These are phyloP conservation scores for Pestalotiopsis fici DNA, from an alignment of 2,329 filamentous ascomycete species.

Conservation along the genomic window DNA sequence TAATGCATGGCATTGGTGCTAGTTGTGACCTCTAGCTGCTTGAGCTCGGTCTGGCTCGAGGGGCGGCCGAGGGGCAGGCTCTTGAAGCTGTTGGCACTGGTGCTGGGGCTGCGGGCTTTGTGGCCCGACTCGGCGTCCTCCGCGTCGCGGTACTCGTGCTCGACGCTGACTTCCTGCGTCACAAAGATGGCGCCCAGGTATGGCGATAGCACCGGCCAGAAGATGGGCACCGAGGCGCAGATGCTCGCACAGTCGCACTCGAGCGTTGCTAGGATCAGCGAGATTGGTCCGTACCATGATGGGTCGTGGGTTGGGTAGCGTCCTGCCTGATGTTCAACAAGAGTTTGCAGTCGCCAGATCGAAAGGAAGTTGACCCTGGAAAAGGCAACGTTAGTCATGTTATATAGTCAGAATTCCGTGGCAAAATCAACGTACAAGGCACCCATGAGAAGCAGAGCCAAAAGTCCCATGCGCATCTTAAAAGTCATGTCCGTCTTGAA, in stretches of 20 bases:
- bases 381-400: not conserved
- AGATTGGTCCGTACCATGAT: constrained; percentile 34
- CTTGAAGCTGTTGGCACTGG: not conserved
- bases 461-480: constrained; percentile 30
- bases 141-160: constrained; percentile 9
- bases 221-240: constrained; percentile 32
- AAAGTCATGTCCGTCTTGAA: constrained; percentile 16
- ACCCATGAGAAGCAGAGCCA: constrained; percentile 30
- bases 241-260: constrained; percentile 34
- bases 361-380: constrained; percentile 29
- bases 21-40: not conserved
- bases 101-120: not conserved
- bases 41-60: constrained; percentile 4
- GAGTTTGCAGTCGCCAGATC: constrained; percentile 31
- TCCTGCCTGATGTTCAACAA: constrained; percentile 27
- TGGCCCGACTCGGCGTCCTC: constrained; percentile 1
- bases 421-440: constrained; percentile 24
- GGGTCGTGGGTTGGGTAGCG: constrained; percentile 35
- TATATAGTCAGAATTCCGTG: not conserved
- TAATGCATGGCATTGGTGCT: not conserved
- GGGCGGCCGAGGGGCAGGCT: not conserved
- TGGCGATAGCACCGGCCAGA: constrained; percentile 31
- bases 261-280: constrained; percentile 32
- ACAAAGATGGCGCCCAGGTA: constrained; percentile 34
- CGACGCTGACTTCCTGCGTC: constrained; percentile 34